Evolutionary conservation across 176 grass and related monocot genomes (phyloP), one percentile per base, ranked within the genome.

Genomic region (Aegilops longissima): DNA sequence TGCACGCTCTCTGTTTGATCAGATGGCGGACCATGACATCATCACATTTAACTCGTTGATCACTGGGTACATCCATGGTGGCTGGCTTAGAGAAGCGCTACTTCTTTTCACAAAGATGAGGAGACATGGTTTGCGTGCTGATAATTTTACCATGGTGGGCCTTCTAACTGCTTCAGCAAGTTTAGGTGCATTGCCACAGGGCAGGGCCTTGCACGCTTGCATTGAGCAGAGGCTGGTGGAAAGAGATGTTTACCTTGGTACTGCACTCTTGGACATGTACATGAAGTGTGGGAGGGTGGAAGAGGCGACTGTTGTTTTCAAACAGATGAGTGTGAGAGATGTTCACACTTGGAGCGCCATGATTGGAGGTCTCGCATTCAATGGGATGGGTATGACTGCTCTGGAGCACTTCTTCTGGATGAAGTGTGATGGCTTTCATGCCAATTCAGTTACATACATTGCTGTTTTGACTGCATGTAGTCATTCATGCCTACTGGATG

Each of bases 11-110:
- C 40, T 95, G 47, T 92, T 95, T 51, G 88, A 95, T 82, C 88
- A 91, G 69, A 92, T 95, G 90, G 77, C 58, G 5, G 9, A 54
- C 40, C 70, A 38, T 75, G 93, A 95, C 82, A 25, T 87, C 83
- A 83, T 95, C 84, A 87, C 93, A 66, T 92, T 95, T 71, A 93
- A 95, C 81, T 93, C 88, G 25, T 87, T 95, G 88, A 89, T 95
- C 38, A 95, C 84, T 8, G 93, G 93, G 39, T 95, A 93, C 84
- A 91, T 95, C 66, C 93, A 95, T 36, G 71, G 72, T 36, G 77
- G 88, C 31, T 69, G 61, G 40, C 93, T 95, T 75, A 90, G 82
- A 69, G 90, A 95, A 3, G 86, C 93, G 24, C 30, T 95, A 18
- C 31, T 76, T 38, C 79, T 95, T 51, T 93, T 95, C 62, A 76